These are phyloP conservation scores for Colletotrichum simmondsii DNA, from an alignment of 2,329 filamentous ascomycete species.

Conservation along the genomic window DNA sequence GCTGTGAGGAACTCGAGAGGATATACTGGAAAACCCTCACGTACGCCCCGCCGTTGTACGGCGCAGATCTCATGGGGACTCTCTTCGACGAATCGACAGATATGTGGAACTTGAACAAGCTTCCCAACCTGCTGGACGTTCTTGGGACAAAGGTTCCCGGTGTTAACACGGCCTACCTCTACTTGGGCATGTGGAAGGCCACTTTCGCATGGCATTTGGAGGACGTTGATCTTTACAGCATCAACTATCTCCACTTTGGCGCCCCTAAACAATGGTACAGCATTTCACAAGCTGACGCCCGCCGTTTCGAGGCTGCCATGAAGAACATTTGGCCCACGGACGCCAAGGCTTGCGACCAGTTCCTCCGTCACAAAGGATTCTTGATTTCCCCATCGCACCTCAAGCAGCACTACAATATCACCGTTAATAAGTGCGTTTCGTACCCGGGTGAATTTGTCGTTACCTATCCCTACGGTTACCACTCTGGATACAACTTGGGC, in stretches of 20 bases:
- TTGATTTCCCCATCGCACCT: slow-evolving; percentile 92
- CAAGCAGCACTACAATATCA: slow-evolving; percentile 90
- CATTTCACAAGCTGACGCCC: slow-evolving; percentile 94
- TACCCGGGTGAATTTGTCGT: slow-evolving; percentile 98
- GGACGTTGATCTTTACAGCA: slow-evolving; percentile 98
- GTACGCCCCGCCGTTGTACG: slow-evolving; percentile 94
- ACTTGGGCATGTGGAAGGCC: slow-evolving; percentile 99
- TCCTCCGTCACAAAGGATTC: slow-evolving; percentile 97
- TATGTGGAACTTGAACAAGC: slow-evolving; percentile 92
- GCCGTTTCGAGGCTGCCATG: slow-evolving; percentile 95
- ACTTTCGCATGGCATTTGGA: slow-evolving; percentile 99
- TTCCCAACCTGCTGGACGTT: slow-evolving; percentile 93
- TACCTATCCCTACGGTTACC: slow-evolving; percentile 97
- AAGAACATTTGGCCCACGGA: slow-evolving; percentile 94
- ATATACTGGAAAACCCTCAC: slow-evolving; percentile 98
- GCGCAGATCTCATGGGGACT: slow-evolving; percentile 95
- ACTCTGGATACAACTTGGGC: slow-evolving; percentile 96
- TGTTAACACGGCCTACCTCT: slow-evolving; percentile 97
- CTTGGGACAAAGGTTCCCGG: slow-evolving; percentile 95
- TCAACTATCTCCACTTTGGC: slow-evolving; percentile 99
- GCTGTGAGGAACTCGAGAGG: slow-evolving; percentile 93
- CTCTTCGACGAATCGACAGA: slow-evolving; percentile 89
- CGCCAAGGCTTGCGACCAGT: slow-evolving; percentile 95
- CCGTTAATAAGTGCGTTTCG: slow-evolving; percentile 94
- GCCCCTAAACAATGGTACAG: slow-evolving; percentile 99